Base-by-base conservation (phyloP, 139 green algal genomes). In the Ettlia oleoabundans region DNA sequence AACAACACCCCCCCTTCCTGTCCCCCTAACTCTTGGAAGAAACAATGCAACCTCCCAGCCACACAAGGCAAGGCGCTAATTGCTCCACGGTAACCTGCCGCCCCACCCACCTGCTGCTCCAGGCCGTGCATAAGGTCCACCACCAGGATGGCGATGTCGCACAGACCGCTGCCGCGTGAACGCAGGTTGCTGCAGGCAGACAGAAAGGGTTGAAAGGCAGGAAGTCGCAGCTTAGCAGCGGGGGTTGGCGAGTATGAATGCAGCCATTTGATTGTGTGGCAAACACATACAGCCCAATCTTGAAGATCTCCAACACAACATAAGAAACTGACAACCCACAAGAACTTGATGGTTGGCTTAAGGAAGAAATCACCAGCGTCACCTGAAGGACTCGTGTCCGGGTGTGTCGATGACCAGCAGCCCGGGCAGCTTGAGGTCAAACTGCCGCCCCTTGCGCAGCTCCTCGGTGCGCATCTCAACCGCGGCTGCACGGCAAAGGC, bases 391-490 rank as follows among this genome's bases (percentile, higher is more conserved):
- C 70, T 85, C 80, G 80, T 85, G 80, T 22, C 80, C 80, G 2
- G 97, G 97, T 0, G 97, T 99, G 92, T 99, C 97, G 83, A 99
- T 99, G 65, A 99, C 94, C 30, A 99, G 93, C 81, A 99, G 90
- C 41, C 97, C 96, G 2, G 93, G 93, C 75, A 98, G 86, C 85
- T 90, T 92, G 62, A 98, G 91, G n/a, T 96, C 91, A 71, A 97
- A 96, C 28, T 88, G 47, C 10, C 83, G 70, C 28, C 84, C 86
- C 72, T 88, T 86, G 38, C 89, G 82, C 74, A 98, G 86, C 35
- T 86, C 53, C 76, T 91, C 86, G 4, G 97, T 99, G 26, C 96
- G 90, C 72, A 91, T 91, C 63, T 90, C 73, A 22, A 80, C 58
- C 22, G 73, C 73, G 53, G 53, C 73, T 80, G 73, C 53, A 40